Conservation (phyloP, 1,284 basidiomycete species). For the Malassezia vespertilionis region DNA sequence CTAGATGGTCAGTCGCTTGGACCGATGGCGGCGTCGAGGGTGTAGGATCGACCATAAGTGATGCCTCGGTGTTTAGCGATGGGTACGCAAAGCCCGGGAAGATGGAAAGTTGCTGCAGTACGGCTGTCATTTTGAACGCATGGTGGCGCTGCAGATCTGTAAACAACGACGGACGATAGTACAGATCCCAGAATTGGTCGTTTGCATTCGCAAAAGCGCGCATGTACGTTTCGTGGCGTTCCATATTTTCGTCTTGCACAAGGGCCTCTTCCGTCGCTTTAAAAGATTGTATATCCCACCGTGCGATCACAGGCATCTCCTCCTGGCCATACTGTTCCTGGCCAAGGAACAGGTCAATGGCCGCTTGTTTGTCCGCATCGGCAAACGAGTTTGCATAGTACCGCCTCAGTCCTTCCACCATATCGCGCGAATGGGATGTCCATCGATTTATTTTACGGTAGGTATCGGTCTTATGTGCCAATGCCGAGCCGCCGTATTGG, state of each 20-base stretch:
- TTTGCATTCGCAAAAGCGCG: constrained; percentile 31
- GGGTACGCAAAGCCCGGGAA: constrained; percentile 1
- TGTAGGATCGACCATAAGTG: background rate
- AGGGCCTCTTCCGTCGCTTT: background rate
- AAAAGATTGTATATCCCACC: background rate
- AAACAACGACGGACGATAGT: constrained; percentile 44
- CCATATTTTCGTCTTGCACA: constrained; percentile 9
- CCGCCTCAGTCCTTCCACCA: constrained; percentile 87
- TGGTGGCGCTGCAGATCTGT: constrained; percentile 44
- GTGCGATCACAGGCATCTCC: constrained; percentile 2
- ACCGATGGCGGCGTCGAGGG: background rate
- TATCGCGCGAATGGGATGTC: constrained; percentile 94
- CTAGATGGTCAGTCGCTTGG: background rate
- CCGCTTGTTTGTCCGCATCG: constrained; percentile 89
- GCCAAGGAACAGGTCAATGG: constrained; percentile 83
- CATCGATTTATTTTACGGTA: constrained; percentile 86
- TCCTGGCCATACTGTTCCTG: background rate
- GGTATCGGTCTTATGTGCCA: constrained; percentile 93
- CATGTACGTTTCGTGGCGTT: constrained; percentile 24
- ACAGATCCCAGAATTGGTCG: constrained; percentile 42
- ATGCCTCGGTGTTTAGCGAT: constrained; percentile 6
- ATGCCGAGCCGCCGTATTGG: constrained; percentile 63
- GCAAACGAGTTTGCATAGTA: constrained; percentile 87
- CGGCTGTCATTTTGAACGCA: constrained; percentile 47
- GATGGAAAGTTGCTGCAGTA: constrained; percentile 23